phyloP scores from a whole-genome alignment of 352 stramenopile species.

The Phytophthora europaea region DNA sequence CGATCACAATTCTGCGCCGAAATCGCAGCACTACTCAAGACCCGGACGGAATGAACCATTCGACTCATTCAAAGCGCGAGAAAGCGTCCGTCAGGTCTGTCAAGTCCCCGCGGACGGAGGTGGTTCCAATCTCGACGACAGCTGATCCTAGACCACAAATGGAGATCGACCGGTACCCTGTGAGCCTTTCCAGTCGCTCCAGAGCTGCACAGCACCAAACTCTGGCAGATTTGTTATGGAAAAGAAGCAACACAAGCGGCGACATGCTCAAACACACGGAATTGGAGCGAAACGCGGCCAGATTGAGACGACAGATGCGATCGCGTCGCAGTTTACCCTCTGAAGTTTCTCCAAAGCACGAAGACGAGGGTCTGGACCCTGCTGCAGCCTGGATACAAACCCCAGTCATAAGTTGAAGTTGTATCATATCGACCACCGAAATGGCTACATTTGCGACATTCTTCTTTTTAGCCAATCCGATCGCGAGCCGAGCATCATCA shows the following conservation, averaged over 20 bases:
- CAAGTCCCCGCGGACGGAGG: neutral
- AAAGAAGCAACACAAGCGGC: conserved; percentile 14
- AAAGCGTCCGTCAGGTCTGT: neutral
- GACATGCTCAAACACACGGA: conserved; percentile 6
- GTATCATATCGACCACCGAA: conserved; percentile 17
- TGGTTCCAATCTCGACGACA: neutral
- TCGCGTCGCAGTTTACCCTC: neutral
- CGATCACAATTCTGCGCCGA: neutral
- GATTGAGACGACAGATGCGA: conserved; percentile 2
- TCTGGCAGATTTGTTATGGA: conserved; percentile 21
- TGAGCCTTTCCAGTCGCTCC: conserved; percentile 12
- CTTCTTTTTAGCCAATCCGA: conserved; percentile 26
- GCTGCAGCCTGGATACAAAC: neutral
- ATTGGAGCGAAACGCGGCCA: neutral
- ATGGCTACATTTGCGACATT: conserved; percentile 14
- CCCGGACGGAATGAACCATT: neutral
- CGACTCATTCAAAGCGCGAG: neutral
- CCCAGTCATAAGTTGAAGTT: neutral
- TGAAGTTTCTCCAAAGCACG: neutral
- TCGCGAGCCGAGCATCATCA: neutral
- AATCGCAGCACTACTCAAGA: neutral
- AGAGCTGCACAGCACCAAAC: conserved; percentile 7
- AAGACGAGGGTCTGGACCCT: neutral
- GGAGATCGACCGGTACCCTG: conserved; percentile 2
- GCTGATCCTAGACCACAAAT: neutral